A percentile compares a stretch with the other conserved stretches of the same genome.
These are phyloP conservation scores for Ogataea glucozyma DNA, from an alignment of 805 yeast species.

Conservation along the genomic window DNA sequence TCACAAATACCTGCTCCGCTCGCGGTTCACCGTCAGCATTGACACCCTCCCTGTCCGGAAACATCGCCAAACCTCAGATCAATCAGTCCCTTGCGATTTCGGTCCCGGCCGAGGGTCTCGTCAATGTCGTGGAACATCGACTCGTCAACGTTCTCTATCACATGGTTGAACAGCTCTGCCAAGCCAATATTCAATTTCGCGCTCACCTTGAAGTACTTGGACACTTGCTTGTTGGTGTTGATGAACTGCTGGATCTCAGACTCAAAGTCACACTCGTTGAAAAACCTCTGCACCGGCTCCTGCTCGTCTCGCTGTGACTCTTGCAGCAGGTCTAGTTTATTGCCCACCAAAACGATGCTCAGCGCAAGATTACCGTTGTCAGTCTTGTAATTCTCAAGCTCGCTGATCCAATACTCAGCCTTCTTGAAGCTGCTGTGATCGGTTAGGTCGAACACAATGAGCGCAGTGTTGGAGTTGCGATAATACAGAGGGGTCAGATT, in stretches of 20 bases:
- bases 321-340: constrained; percentile 67
- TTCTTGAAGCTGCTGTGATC: constrained; percentile 54
- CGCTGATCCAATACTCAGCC: constrained; percentile 90
- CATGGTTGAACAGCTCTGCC: constrained; percentile 40
- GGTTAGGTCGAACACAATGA: constrained; percentile 84
- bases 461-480: constrained; percentile 77
- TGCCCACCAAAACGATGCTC: constrained; percentile 66
- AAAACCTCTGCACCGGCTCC: constrained; percentile 9
- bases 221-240: constrained; percentile 21
- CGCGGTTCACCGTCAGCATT: constrained; percentile 20
- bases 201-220: constrained; percentile 48
- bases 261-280: constrained; percentile 24
- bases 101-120: constrained; percentile 13
- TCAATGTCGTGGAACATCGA: constrained; percentile 28
- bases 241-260: constrained; percentile 27
- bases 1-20: background rate
- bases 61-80: constrained; percentile 24
- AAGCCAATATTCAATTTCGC: constrained; percentile 75
- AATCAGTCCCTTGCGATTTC: constrained; percentile 23
- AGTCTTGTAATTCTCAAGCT: constrained; percentile 45
- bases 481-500: constrained; percentile 83
- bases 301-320: no score
- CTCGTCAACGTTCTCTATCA: constrained; percentile 32
- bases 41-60: constrained; percentile 14
- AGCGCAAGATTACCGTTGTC: constrained; percentile 28